Base-by-base conservation (phyloP, 164 flowering plant species). In the Tetracentron sinense region DNA sequence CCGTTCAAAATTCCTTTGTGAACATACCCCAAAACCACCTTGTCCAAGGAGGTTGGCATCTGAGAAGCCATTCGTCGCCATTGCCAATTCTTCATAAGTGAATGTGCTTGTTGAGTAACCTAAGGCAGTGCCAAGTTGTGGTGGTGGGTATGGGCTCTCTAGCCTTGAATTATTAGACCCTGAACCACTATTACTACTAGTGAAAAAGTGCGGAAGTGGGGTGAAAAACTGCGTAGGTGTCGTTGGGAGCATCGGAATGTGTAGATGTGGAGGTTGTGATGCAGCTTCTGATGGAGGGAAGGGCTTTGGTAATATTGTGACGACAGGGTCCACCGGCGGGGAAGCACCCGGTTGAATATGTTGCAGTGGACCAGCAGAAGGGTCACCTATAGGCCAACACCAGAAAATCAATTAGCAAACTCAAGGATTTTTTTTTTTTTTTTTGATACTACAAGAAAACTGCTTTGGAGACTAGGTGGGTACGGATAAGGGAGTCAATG, bases 1-100 rank as follows among this genome's bases (percentile, higher is more conserved):
- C 97, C 97, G 72, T 87, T 87, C 0, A 88, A 89, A 61, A 90
- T 64, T 31, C 98, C 98, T 63, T 62, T 82, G 70, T 93, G 95
- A 59, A 93, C 98, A 80, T 87, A 90, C n/a, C 52, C 98, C 98
- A 81, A 93, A 93, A 42, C 98, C 98, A 73, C 97, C 98, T 80
- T 87, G 95, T 25, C 98, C 98, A 60, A 93, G 85, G 26, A 93
- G 85, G 65, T 93, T 89, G 28, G 92, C 88, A 61, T 87, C 74
- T 1, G 98, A 87, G 75, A 93, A 93, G n/a, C 95, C 95, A 72
- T 90, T 79, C 0, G 98, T 93, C 25, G 98, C 98, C 83, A 81
- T 77, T 1, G 88, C 82, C 63, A 93, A 67, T 68, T 93, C 98
- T 63, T 93, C 96, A 60, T 84, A 85, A 1, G 88, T 79, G 67